phyloP scores from a whole-genome alignment of 2,329 filamentous ascomycete genomes.

The Epichloe festucae region DNA sequence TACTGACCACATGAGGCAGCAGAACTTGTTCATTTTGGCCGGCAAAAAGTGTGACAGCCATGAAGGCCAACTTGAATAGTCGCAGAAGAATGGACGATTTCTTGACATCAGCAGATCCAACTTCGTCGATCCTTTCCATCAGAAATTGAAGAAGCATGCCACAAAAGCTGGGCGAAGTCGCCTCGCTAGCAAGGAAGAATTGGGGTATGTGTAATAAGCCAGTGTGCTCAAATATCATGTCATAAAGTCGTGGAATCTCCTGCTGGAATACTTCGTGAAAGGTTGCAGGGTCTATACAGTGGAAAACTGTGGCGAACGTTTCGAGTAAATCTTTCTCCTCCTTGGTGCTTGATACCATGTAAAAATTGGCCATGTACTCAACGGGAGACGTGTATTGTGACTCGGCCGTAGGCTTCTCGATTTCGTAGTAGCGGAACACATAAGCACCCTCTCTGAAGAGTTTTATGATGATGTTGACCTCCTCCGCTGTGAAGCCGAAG shows the following conservation, averaged over 20 bases:
- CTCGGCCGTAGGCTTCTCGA: conserved; percentile 65
- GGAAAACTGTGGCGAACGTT: conserved; percentile 95
- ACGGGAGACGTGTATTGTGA: conserved; percentile 67
- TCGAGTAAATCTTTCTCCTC: conserved; percentile 97
- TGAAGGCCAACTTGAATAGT: conserved; percentile 96
- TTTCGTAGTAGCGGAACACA: conserved; percentile 93
- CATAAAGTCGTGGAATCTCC: conserved; percentile 91
- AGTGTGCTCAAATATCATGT: conserved; percentile 96
- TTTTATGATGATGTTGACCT: conserved; percentile 92
- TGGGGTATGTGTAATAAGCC: conserved; percentile 90
- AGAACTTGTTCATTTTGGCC: conserved; percentile 91
- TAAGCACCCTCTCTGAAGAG: conserved; percentile 93
- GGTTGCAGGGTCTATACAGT: conserved; percentile 93
- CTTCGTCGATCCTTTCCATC: conserved; percentile 92
- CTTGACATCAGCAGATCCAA: conserved; percentile 81
- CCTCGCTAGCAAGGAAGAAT: conserved; percentile 97
- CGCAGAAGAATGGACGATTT: conserved; percentile 86
- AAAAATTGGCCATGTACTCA: conserved; percentile 87
- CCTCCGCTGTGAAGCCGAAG: conserved; percentile 92
- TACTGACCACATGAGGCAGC: conserved; percentile 89
- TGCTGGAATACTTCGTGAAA: conserved; percentile 98
- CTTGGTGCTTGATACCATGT: conserved; percentile 84
- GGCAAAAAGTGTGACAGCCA: conserved; percentile 96
- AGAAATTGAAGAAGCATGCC: conserved; percentile 96
- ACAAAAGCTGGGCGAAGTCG: conserved; percentile 92